Evolutionary conservation across 202 grass and related monocot genomes (phyloP), one percentile per base, ranked within the genome.

Genomic region (Zizania palustris): DNA sequence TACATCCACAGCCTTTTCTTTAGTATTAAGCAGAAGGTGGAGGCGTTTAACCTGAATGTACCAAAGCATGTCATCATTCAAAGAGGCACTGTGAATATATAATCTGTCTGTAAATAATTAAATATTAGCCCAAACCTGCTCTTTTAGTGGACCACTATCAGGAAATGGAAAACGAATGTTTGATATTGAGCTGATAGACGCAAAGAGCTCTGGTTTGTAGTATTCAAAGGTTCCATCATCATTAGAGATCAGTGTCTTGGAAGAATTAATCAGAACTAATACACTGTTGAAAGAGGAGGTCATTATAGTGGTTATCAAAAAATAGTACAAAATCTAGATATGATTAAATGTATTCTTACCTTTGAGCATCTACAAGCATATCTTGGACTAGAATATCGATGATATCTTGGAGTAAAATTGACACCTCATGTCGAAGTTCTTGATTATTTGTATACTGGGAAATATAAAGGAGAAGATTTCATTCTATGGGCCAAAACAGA

Each of bases 361-460:
- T 90, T 75, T 78, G 75, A 84, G 79, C 74, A 88, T 93, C 85
- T 45, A 86, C 69, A 71, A 97, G 80, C 88, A 97, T 87, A 92
- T 97, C 94, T 82, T 93, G 90, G 73, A 89, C 79, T 74, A 93
- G 54, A 72, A 89, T 93, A 71, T 97, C 94, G 71, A 88, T 70
- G 63, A 97, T 92, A 93, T 97, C 91, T 90, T 97, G 94, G 38
- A 97, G 86, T 74, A 97, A 79, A 82, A 97, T 91, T 65, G 86
- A 80, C 45, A 97, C 82, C 59, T 90, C 90, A 74, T 86, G 79
- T 72, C 58, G 71, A 79, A 84, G 71, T 73, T 80, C 69, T 97
- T 83, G 68, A 77, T 81, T 73, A 73, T 93, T 97, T 65, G 61
- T 69, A 91, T 64, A 90, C 94, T 97, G 80, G 54, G 44, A 57